A percentile compares a stretch with the other conserved stretches of the same genome.
Conservation (phyloP, 2,329 filamentous ascomycete genomes). For the Talaromyces pinophilus region DNA sequence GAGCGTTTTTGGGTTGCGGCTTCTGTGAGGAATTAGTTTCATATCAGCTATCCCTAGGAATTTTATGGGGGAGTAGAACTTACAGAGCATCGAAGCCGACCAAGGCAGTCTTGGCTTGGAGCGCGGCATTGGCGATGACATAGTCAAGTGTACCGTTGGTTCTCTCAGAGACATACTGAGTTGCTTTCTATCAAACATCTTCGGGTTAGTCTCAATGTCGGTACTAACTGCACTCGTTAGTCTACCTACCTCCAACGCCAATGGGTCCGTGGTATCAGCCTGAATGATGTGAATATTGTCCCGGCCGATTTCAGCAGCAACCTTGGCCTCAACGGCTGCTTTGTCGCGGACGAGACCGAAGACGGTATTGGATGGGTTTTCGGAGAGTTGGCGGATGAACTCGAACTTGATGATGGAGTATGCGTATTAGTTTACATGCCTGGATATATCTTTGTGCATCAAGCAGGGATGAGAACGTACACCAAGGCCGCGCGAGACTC, state of each 20-base stretch:
- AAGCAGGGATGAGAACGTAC: conserved; percentile 20
- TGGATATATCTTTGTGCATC: background rate
- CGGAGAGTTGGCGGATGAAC: conserved; percentile 52
- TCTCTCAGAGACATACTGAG: conserved; percentile 23
- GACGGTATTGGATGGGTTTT: conserved; percentile 40
- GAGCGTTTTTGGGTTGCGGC: conserved; percentile 36
- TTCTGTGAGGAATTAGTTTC: conserved; percentile 28
- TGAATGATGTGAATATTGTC: conserved; percentile 52
- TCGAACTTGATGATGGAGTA: conserved; percentile 45
- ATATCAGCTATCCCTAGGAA: background rate
- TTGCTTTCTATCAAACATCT: conserved; percentile 8
- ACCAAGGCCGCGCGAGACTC: conserved; percentile 31
- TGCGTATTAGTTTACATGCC: background rate
- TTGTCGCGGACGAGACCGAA: conserved; percentile 48
- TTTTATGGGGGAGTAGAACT: conserved; percentile 26
- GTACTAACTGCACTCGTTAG: conserved; percentile 26
- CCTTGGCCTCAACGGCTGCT: conserved; percentile 46
- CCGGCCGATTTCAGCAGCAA: conserved; percentile 44
- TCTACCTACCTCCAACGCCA: conserved; percentile 7
- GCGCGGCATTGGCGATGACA: conserved; percentile 55
- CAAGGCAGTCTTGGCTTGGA: conserved; percentile 31
- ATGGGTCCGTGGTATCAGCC: conserved; percentile 44
- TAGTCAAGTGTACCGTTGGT: conserved; percentile 49
- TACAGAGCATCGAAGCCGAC: conserved; percentile 42
- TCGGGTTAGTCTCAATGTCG: conserved; percentile 26